Conservation (phyloP, 169 alveolate species). For the Miamiensis avidus region DNA sequence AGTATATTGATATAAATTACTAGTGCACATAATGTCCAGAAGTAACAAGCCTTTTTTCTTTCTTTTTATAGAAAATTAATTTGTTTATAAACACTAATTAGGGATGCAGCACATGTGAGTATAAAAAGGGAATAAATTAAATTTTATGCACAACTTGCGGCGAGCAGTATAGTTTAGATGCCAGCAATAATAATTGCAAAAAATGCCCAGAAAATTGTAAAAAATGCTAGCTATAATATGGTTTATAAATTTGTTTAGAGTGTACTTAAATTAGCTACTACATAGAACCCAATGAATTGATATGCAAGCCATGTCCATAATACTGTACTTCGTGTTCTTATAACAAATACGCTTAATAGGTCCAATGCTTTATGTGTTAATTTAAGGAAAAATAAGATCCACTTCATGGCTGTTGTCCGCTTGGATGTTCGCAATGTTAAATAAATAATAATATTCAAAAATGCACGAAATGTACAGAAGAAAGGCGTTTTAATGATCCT, state of each 20-base stretch:
- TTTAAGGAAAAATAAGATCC: too few relatives aligned
- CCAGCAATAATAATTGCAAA: not conserved
- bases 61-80: too few relatives aligned
- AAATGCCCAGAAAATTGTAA: not conserved
- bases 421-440: too few relatives aligned
- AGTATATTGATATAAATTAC: not conserved
- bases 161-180: not conserved
- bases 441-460: too few relatives aligned
- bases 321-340: not conserved
- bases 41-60: too few relatives aligned
- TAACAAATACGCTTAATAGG: too few relatives aligned
- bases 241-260: not conserved
- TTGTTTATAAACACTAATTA: too few relatives aligned
- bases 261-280: not conserved
- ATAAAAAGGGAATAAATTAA: not conserved
- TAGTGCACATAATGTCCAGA: too few relatives aligned
- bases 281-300: not conserved
- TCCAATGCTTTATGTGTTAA: too few relatives aligned
- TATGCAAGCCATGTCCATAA: not conserved
- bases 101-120: not conserved
- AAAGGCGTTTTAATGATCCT: not conserved
- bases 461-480: not conserved
- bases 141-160: not conserved
- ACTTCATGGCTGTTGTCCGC: too few relatives aligned
- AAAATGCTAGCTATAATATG: not conserved